These are phyloP conservation scores for Globisporangium iwayamae DNA, from an alignment of 352 stramenopile genomes.

Conservation along the genomic window DNA sequence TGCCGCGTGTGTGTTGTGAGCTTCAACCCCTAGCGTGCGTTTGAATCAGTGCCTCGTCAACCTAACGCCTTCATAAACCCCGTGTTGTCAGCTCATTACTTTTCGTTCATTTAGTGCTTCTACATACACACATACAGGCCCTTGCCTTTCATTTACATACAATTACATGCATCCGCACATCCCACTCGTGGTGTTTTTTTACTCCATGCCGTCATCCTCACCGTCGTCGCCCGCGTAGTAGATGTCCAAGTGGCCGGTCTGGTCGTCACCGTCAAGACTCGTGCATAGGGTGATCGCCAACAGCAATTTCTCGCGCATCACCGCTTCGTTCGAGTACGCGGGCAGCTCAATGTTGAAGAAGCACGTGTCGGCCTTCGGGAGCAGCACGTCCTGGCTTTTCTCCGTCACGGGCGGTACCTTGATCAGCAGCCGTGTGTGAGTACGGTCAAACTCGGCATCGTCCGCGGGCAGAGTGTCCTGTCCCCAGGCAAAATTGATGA, in stretches of 20 bases:
- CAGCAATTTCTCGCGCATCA: conserved; percentile 69
- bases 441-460: conserved; percentile 79
- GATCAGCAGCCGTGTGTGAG: conserved; percentile 67
- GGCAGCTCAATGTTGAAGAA: conserved; percentile 87
- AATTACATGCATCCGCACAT: not conserved
- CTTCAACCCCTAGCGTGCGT: not conserved
- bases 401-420: conserved; percentile 47
- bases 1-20: not conserved
- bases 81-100: not conserved
- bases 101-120: not conserved
- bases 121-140: conserved; percentile 10
- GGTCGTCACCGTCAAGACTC: conserved; percentile 79
- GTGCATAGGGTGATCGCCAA: conserved; percentile 77
- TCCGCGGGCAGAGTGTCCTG: conserved; percentile 74
- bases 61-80: not conserved
- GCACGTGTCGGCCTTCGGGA: conserved; percentile 80
- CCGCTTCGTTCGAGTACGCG: conserved; percentile 62
- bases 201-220: conserved; percentile 60
- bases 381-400: conserved; percentile 42
- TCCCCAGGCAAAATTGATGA: conserved; percentile 86
- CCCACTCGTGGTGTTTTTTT: not conserved
- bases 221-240: conserved; percentile 64
- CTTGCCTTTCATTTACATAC: not conserved
- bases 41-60: not conserved
- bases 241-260: conserved; percentile 61